Evolutionary conservation across 345 rosid species (phyloP).

Genomic region (Syzygium aqueum): DNA sequence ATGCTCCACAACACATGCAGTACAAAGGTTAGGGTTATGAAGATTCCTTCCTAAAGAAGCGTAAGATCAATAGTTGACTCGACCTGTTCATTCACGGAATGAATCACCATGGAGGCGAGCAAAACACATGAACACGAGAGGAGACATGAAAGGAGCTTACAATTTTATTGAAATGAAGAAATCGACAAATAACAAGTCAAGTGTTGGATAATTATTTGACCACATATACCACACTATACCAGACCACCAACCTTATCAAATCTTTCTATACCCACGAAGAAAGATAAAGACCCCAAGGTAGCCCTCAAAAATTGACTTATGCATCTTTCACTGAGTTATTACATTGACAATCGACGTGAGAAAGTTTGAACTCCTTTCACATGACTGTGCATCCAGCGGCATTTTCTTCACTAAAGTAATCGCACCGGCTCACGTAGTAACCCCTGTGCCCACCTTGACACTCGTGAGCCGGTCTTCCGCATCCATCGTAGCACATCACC

Average conservation of each 20-base stretch:
- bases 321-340: not conserved
- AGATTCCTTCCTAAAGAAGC: not conserved
- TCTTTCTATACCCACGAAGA: not conserved
- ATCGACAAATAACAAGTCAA: not conserved
- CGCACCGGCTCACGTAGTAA: conserved; percentile 17
- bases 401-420: conserved; percentile 43
- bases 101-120: not conserved
- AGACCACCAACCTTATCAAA: not conserved
- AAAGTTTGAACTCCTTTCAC: conserved; percentile 15
- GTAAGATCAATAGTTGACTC: not conserved
- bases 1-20: not conserved
- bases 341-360: not conserved
- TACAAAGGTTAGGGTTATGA: not conserved
- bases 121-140: not conserved
- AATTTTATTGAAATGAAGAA: not conserved
- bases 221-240: not conserved
- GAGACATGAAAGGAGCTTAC: not conserved
- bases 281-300: not conserved
- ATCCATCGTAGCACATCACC: not conserved
- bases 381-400: conserved; percentile 42
- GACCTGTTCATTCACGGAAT: not conserved
- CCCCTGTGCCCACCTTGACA: conserved; percentile 33
- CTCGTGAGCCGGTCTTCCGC: conserved; percentile 45
- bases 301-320: not conserved
- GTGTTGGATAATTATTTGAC: not conserved